These are phyloP conservation scores for Camelina sativa DNA, from an alignment of 345 rosid genomes.

Conservation along the genomic window DNA sequence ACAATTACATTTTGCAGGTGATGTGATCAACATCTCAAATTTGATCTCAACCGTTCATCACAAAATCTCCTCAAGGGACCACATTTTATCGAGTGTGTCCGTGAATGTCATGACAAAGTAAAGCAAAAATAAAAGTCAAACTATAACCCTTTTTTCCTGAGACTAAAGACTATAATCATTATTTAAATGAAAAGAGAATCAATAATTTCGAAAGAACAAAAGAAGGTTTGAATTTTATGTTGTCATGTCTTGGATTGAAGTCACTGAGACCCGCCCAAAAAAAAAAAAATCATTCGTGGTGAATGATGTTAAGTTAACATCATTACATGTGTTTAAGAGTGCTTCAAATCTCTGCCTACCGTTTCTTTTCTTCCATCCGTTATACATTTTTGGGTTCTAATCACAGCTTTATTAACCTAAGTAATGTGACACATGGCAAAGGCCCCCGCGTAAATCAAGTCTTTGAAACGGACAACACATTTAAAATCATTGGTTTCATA, in stretches of 20 bases:
- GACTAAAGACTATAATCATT: constrained; percentile 7
- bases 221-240: neutral
- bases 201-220: constrained; percentile 1
- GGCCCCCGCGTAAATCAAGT: constrained; percentile 1
- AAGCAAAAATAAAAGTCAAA: constrained; percentile 19
- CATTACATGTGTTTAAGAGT: neutral
- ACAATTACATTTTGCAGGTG: constrained; percentile 32
- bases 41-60: constrained; percentile 36
- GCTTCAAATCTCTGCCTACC: neutral
- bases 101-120: constrained; percentile 29
- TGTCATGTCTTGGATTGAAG: constrained; percentile 3
- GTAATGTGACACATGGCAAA: neutral
- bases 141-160: neutral
- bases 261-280: constrained; percentile 14
- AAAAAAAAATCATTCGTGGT: constrained; percentile 6
- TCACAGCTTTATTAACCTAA: neutral
- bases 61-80: constrained; percentile 35
- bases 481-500: constrained; percentile 38
- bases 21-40: constrained; percentile 14
- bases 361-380: neutral
- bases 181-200: constrained; percentile 13
- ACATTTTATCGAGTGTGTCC: constrained; percentile 37
- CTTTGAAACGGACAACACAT: constrained; percentile 25
- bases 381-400: neutral
- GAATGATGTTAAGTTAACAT: neutral